These are phyloP conservation scores for Ramaria rubella DNA, from an alignment of 768 basidiomycete species.

Conservation along the genomic window DNA sequence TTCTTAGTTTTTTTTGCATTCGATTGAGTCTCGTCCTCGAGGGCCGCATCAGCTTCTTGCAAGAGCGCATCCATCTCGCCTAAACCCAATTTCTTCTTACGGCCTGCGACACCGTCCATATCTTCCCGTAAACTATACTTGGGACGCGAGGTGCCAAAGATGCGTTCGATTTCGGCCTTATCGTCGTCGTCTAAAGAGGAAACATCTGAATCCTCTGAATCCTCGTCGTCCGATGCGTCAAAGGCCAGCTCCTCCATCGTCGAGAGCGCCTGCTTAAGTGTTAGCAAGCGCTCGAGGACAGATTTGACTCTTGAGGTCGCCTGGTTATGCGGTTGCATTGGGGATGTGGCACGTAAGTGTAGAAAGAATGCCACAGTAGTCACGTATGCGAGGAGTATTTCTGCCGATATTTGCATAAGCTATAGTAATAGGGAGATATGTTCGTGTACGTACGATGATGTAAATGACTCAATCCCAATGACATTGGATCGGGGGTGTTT, in stretches of 20 bases:
- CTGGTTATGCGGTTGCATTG: conserved; percentile 51
- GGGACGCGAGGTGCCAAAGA: conserved; percentile 3
- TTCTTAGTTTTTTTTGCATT: conserved; percentile 18
- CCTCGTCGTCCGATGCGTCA: conserved; percentile 36
- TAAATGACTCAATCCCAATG: conserved; percentile 68
- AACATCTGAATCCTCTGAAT: conserved; percentile 25
- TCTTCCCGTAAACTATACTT: conserved; percentile 13
- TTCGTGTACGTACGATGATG: conserved; percentile 70
- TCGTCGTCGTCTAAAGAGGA: conserved; percentile 24
- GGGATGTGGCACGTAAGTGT: conserved; percentile 66
- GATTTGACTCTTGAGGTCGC: conserved; percentile 30
- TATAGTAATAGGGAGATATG: neutral
- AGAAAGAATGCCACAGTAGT: conserved; percentile 91
- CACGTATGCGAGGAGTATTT: conserved; percentile 84
- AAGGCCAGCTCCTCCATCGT: conserved; percentile 86
- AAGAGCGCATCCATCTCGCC: conserved; percentile 53
- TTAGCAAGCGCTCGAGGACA: conserved; percentile 67
- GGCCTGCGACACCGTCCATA: neutral
- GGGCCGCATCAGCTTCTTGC: conserved; percentile 37
- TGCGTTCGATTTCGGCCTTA: conserved; percentile 26
- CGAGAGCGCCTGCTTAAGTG: conserved; percentile 73
- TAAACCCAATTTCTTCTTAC: conserved; percentile 27
- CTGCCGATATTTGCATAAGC: conserved; percentile 34
- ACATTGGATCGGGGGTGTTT: conserved; percentile 44
- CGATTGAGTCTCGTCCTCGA: conserved; percentile 17